phyloP scores from a whole-genome alignment of 192 early-diverging fungal genomes.

The Entomortierella lignicola region DNA sequence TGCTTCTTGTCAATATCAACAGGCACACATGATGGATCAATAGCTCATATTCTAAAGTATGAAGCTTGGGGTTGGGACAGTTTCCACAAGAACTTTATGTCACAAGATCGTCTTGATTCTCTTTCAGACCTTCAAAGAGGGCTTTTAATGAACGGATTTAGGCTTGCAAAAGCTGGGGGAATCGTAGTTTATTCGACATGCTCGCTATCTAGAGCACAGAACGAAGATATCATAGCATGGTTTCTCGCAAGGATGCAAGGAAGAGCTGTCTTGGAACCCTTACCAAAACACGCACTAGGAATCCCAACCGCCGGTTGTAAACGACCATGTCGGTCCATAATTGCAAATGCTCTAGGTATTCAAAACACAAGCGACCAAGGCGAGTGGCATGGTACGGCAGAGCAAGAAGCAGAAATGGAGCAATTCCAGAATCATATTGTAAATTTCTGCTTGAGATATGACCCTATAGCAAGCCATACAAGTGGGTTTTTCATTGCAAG shows the following conservation, averaged over 20 bases:
- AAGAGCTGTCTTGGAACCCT: constrained; percentile 63
- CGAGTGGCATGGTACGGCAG: constrained; percentile 17
- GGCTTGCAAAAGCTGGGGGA: constrained; percentile 77
- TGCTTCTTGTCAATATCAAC: background rate
- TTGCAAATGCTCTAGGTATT: constrained; percentile 31
- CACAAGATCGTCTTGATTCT: constrained; percentile 65
- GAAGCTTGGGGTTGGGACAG: constrained; percentile 82
- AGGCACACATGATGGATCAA: constrained; percentile 93
- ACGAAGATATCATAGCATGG: constrained; percentile 87
- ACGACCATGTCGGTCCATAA: constrained; percentile 17
- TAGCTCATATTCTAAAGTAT: constrained; percentile 83
- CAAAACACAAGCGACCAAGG: background rate
- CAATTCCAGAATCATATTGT: constrained; percentile 35
- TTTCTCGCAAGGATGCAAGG: constrained; percentile 68
- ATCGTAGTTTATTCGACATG: constrained; percentile 92
- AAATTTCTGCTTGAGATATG: constrained; percentile 69
- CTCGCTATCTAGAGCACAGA: constrained; percentile 80
- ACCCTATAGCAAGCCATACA: constrained; percentile 72
- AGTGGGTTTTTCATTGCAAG: constrained; percentile 87
- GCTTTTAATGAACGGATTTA: constrained; percentile 83
- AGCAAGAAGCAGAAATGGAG: constrained; percentile 34
- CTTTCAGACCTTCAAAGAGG: constrained; percentile 73
- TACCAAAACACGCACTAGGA: constrained; percentile 59
- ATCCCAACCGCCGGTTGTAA: constrained; percentile 36
- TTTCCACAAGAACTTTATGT: constrained; percentile 81